A percentile compares a stretch with the other conserved stretches of the same genome.
Conservation (phyloP, 1,284 basidiomycete species). For the Cutaneotrichosporon sp. region DNA sequence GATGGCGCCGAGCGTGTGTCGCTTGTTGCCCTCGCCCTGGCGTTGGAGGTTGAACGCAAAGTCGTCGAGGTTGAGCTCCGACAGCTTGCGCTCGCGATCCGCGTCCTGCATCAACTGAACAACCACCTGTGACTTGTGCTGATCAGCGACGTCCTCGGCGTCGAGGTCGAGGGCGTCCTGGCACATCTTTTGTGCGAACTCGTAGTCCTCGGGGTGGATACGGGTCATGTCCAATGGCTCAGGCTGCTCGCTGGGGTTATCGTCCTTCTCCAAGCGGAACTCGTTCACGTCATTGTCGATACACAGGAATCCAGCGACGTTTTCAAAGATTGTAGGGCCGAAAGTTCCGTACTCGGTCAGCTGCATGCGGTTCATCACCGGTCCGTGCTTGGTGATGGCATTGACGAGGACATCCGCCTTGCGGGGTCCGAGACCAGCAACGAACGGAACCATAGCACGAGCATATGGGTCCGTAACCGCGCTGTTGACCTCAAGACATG, state of each 20-base stretch:
- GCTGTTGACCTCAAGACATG: conserved; percentile 94
- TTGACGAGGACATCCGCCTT: conserved; percentile 84
- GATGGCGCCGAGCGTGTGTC: conserved; percentile 81
- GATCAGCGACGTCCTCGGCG: conserved; percentile 86
- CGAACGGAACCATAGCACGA: conserved; percentile 78
- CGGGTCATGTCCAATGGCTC: conserved; percentile 94
- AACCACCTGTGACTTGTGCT: conserved; percentile 76
- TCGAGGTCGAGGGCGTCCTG: conserved; percentile 93
- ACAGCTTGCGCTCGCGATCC: conserved; percentile 74
- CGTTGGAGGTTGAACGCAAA: conserved; percentile 85
- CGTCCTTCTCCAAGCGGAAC: conserved; percentile 44
- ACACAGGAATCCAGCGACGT: conserved; percentile 83
- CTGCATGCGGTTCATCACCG: conserved; percentile 76
- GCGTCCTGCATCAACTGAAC: conserved; percentile 80
- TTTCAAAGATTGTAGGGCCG: conserved; percentile 82
- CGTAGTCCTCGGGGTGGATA: conserved; percentile 97
- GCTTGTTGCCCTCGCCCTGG: conserved; percentile 72
- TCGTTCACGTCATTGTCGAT: conserved; percentile 69
- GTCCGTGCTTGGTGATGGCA: conserved; percentile 69
- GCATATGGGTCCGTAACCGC: conserved; percentile 83
- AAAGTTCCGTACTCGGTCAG: conserved; percentile 66
- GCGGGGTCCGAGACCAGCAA: conserved; percentile 90
- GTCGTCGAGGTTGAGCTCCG: conserved; percentile 90
- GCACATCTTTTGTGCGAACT: conserved; percentile 97
- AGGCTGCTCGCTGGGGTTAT: conserved; percentile 60